phyloP scores from a whole-genome alignment of 768 basidiomycete species.

The Pholiota microspora region DNA sequence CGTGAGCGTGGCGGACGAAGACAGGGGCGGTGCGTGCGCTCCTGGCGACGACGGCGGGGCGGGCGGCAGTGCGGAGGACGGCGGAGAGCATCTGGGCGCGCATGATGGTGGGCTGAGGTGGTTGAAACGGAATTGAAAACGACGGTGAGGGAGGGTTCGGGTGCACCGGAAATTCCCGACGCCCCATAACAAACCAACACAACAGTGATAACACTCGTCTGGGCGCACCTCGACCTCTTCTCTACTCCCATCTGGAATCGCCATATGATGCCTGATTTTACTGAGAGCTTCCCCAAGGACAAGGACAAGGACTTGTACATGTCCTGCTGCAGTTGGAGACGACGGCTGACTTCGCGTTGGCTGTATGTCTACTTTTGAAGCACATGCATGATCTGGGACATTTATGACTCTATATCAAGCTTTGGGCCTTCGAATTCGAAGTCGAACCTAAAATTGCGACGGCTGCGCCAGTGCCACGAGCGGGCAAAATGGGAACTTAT shows the following conservation, averaged over 20 bases:
- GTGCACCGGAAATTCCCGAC: slow-evolving; percentile 27
- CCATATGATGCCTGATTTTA: not conserved
- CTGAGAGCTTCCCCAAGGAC: not conserved
- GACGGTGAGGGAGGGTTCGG: slow-evolving; percentile 27
- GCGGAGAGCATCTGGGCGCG: slow-evolving; percentile 58
- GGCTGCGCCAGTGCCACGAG: too few species aligned
- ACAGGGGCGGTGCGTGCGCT: slow-evolving; percentile 38
- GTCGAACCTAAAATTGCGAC: not conserved
- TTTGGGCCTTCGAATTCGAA: not conserved
- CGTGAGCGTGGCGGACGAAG: slow-evolving; percentile 47
- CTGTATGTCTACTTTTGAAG: too few species aligned
- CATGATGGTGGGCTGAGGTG: slow-evolving; percentile 38
- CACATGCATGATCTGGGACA: not conserved
- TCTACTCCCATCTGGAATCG: not conserved
- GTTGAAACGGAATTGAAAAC: slow-evolving; percentile 18
- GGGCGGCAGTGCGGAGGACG: slow-evolving; percentile 57
- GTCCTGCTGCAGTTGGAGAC: not conserved
- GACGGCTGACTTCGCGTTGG: not conserved
- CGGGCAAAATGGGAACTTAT: not conserved
- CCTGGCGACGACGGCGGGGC: slow-evolving; percentile 40
- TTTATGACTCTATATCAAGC: not conserved
- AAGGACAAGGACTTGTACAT: not conserved
- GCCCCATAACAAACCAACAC: slow-evolving; percentile 11
- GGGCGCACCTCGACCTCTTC: slow-evolving; percentile 1
- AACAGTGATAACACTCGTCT: not conserved